A percentile compares a stretch with the other conserved stretches of the same genome.
These are phyloP conservation scores for Stevia rebaudiana DNA, from an alignment of 140 eudicot species.

Conservation along the genomic window DNA sequence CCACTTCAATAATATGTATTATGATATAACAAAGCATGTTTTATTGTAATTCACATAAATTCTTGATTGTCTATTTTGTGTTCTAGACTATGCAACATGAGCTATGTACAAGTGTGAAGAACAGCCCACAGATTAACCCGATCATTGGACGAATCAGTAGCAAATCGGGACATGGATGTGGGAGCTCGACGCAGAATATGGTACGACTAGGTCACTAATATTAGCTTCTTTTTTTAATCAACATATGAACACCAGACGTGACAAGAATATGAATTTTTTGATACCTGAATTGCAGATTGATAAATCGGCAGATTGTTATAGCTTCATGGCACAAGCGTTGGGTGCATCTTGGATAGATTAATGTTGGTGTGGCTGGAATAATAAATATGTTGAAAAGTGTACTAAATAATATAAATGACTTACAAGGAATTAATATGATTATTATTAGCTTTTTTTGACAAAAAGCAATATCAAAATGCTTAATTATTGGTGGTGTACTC, in stretches of 20 bases:
- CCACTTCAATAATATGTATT: too few relatives aligned
- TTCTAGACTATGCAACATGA: slow-evolving; percentile 79
- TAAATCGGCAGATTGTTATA: slow-evolving; percentile 63
- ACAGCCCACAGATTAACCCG: slow-evolving; percentile 86
- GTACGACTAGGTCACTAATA: slow-evolving; percentile 28
- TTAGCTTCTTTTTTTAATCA: background rate
- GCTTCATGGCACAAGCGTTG: slow-evolving; percentile 79
- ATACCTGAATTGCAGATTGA: slow-evolving; percentile 47
- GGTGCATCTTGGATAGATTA: slow-evolving; percentile 73
- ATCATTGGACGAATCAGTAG: slow-evolving; percentile 72
- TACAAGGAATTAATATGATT: background rate
- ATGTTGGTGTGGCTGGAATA: background rate
- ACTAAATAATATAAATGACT: too few relatives aligned
- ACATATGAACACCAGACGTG: background rate
- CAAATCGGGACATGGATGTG: slow-evolving; percentile 93
- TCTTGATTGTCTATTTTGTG: background rate
- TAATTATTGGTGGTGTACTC: background rate
- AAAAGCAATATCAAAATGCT: background rate
- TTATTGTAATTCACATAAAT: too few relatives aligned
- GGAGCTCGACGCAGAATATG: slow-evolving; percentile 65
- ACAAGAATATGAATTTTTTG: background rate
- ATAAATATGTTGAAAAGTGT: background rate
- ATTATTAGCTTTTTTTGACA: background rate
- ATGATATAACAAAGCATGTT: too few relatives aligned
- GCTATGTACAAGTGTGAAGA: slow-evolving; percentile 74